phyloP scores from a whole-genome alignment of 306 rosid species.

The Citrullus amarus region DNA sequence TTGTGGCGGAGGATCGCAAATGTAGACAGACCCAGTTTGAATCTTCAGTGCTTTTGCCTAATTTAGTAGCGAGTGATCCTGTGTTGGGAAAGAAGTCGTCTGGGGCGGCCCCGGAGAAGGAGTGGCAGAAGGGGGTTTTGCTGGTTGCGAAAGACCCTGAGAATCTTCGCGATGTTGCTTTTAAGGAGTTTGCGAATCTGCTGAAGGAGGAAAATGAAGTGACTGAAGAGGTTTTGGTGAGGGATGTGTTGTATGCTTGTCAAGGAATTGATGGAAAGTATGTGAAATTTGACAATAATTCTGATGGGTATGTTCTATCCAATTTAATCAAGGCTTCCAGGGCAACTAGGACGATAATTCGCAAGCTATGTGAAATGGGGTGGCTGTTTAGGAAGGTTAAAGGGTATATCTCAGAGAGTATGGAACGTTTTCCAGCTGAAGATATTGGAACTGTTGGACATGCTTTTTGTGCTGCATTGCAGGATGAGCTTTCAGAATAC shows the following conservation, averaged over 20 bases:
- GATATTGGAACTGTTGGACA: conserved; percentile 89
- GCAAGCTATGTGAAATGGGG: conserved; percentile 79
- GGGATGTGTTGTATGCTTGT: conserved; percentile 83
- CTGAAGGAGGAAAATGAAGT: conserved; percentile 71
- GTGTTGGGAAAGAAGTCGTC: conserved; percentile 25
- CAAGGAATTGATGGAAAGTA: conserved; percentile 85
- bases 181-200: conserved; percentile 51
- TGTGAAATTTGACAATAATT: conserved; percentile 43
- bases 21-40: conserved; percentile 24
- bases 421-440: conserved; percentile 65
- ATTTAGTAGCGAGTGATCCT: conserved; percentile 24
- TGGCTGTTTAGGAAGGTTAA: conserved; percentile 71
- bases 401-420: conserved; percentile 51
- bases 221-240: conserved; percentile 65
- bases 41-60: conserved; percentile 47
- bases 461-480: conserved; percentile 88
- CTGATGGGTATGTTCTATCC: conserved; percentile 36
- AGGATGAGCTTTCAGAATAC: conserved; percentile 85
- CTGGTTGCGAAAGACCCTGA: conserved; percentile 56
- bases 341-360: conserved; percentile 49
- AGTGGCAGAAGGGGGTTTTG: conserved; percentile 59
- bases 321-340: conserved; percentile 55
- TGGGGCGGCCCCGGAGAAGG: conserved; percentile 26
- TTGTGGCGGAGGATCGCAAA: conserved; percentile 58
- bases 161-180: conserved; percentile 65